Percentiles rank a stretch among this genome's conserved stretches.
Evolutionary conservation across 495 filamentous ascomycete species (phyloP).

Genomic region (Platismatia glauca): DNA sequence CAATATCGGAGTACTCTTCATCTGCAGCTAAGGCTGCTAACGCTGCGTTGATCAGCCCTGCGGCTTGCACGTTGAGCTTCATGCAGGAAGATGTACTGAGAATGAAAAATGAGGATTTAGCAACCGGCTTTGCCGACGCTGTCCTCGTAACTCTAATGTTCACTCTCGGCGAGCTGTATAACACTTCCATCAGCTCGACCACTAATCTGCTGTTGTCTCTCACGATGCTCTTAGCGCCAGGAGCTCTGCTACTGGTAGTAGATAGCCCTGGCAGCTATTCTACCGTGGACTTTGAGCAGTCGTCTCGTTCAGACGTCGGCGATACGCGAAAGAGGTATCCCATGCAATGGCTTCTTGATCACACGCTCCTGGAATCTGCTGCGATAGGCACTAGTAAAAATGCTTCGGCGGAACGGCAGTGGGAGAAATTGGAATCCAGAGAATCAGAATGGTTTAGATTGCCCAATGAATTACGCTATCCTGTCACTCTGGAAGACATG

Average conservation of each 20-base stretch:
- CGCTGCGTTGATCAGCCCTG: constrained; percentile 32
- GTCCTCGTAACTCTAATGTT: constrained; percentile 76
- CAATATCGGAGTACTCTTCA: constrained; percentile 48
- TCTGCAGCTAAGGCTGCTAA: constrained; percentile 37
- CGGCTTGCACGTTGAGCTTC: constrained; percentile 42
- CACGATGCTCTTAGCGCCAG: constrained; percentile 43
- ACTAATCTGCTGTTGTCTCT: constrained; percentile 64
- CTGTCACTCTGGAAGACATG: constrained; percentile 86
- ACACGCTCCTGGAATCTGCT: constrained; percentile 54
- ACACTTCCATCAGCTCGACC: constrained; percentile 59
- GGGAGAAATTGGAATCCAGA: constrained; percentile 62
- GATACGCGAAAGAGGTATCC: constrained; percentile 62
- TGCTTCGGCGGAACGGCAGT: constrained; percentile 33
- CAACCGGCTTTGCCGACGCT: constrained; percentile 32
- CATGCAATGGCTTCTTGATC: constrained; percentile 88
- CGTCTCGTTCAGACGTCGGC: constrained; percentile 2
- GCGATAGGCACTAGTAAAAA: constrained; percentile 17
- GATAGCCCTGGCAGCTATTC: constrained; percentile 93
- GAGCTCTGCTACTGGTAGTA: constrained; percentile 70
- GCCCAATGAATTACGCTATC: constrained; percentile 57
- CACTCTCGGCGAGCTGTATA: constrained; percentile 94
- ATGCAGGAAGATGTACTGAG: constrained; percentile 54
- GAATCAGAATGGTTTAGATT: constrained; percentile 83
- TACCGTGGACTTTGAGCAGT: constrained; percentile 50
- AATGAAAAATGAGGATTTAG: constrained; percentile 35